Base-by-base conservation (phyloP, 768 basidiomycete genomes). In the Mycena venus region DNA sequence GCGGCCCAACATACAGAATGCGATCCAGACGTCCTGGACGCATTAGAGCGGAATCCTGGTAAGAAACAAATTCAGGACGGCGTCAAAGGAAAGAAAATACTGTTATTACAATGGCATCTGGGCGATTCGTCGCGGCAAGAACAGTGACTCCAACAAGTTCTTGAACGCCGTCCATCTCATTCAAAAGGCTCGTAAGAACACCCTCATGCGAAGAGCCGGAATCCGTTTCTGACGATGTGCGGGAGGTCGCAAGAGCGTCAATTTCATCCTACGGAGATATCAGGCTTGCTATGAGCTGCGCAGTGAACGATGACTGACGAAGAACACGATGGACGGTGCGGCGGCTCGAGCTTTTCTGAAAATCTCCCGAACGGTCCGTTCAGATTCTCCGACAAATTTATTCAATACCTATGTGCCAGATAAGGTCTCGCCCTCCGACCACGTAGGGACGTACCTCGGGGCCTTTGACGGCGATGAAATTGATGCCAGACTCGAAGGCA, bases 151-250 rank as follows among this genome's bases (percentile, higher is more conserved):
- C 97, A 21, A 94, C 87, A 23, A 99, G 87, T 83, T 98, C 96
- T 83, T 99, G 96, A 0, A 99, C 95, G 23, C 98, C 98, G 80
- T 99, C 98, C 96, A 99, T 99, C 81, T 99, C 98, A 80, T 98
- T 99, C 68, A 99, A 82, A 15, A 99, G 87, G 73, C 93, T 98
- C 2, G 97, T 97, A 10, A 99, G 88, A 15, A 99, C 96, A 10
- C 98, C 97, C 77, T 96, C 94, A 77, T 96, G 94, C 0, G 91
- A 88, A 0, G 90, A 88, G 1, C 86, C 83, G 7, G 85, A 82
- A 49, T 92, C 91, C 3, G 85, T 84, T 19, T 91, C 90, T 55
- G 91, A 90, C 3, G 90, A 88, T 0, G 88, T 87, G 36, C 98
- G 91, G 0, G 96, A 92, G 0, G 92, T 91, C 2, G 95, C 97